Percentiles rank a stretch among this genome's conserved stretches.
Conservation (phyloP, 768 basidiomycete species). For the Amanita thiersii region DNA sequence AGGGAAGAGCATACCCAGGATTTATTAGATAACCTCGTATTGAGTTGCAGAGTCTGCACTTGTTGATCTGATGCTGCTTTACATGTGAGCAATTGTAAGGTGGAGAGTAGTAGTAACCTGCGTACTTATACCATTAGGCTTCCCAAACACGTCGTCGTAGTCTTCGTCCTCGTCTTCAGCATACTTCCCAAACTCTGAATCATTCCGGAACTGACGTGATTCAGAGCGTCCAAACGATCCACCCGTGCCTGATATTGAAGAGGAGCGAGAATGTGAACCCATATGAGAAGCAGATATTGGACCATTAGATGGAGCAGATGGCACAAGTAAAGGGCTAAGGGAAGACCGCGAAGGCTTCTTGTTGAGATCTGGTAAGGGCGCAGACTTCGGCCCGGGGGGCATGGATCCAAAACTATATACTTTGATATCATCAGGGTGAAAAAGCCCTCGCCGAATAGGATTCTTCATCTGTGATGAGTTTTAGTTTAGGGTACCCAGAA, state of each 20-base stretch:
- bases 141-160: slow-evolving; percentile 93
- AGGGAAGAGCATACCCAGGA: slow-evolving; percentile 60
- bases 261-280: slow-evolving; percentile 46
- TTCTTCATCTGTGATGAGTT: slow-evolving; percentile 49
- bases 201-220: slow-evolving; percentile 40
- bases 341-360: slow-evolving; percentile 47
- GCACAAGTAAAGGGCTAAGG: slow-evolving; percentile 33
- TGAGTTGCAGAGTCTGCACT: slow-evolving; percentile 74
- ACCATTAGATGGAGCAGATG: slow-evolving; percentile 21
- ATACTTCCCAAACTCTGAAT: slow-evolving; percentile 70
- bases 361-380: slow-evolving; percentile 51
- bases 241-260: slow-evolving; percentile 41
- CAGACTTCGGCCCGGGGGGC: slow-evolving; percentile 54
- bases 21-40: slow-evolving; percentile 79
- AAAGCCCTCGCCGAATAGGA: slow-evolving; percentile 62
- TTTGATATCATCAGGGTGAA: slow-evolving; percentile 88
- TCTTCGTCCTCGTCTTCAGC: slow-evolving; percentile 84
- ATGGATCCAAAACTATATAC: slow-evolving; percentile 49
- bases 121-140: slow-evolving; percentile 60
- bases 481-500: neutral
- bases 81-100: slow-evolving; percentile 4
- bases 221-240: slow-evolving; percentile 67
- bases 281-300: slow-evolving; percentile 18
- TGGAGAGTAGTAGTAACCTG: slow-evolving; percentile 10
- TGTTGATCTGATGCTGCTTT: slow-evolving; percentile 45